Conservation (phyloP, 352 stramenopile genomes). For the Thraustotheca clavata region DNA sequence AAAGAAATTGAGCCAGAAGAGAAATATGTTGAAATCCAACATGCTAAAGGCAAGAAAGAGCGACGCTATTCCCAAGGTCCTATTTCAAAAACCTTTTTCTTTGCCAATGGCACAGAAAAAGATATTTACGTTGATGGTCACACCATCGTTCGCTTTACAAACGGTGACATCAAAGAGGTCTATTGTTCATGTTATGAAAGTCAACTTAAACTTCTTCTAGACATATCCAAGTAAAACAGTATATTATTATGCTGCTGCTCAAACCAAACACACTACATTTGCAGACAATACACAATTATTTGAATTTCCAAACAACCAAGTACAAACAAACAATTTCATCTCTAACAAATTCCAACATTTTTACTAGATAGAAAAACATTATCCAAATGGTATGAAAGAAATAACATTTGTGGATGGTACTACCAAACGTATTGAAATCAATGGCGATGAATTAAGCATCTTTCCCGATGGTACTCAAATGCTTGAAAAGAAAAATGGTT, state of each 20-base stretch:
- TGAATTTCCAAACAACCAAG: constrained; percentile 93
- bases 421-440: constrained; percentile 72
- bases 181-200: neutral
- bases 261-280: constrained; percentile 92
- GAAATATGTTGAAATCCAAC: constrained; percentile 16
- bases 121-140: constrained; percentile 85
- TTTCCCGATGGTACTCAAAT: constrained; percentile 81
- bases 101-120: constrained; percentile 91
- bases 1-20: neutral
- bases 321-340: constrained; percentile 21
- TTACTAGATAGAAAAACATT: constrained; percentile 87
- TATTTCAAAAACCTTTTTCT: constrained; percentile 51
- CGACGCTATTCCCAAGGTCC: neutral
- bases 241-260: constrained; percentile 90
- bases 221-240: constrained; percentile 80
- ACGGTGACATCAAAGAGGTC: constrained; percentile 94
- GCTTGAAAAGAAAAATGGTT: constrained; percentile 54
- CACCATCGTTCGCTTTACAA: constrained; percentile 87
- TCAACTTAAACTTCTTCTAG: constrained; percentile 19
- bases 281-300: constrained; percentile 92
- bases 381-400: constrained; percentile 88
- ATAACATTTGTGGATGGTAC: constrained; percentile 93
- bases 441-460: constrained; percentile 68
- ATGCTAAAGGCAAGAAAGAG: constrained; percentile 6
- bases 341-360: neutral